Evolutionary conservation across 306 rosid species (phyloP).

Genomic region (Styphnolobium japonicum): DNA sequence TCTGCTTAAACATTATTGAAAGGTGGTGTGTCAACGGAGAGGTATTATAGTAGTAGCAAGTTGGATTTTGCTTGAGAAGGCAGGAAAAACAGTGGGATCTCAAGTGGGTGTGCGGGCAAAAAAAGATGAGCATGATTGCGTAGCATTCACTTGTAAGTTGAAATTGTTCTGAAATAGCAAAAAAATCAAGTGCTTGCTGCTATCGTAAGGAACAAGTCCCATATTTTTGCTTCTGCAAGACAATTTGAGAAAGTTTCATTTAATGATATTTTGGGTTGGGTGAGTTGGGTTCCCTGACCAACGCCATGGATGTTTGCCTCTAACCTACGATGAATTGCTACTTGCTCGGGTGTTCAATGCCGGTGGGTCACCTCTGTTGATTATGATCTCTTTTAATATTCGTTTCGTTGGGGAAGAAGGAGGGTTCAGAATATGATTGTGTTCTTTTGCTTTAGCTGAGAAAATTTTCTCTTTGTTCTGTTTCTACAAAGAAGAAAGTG

Average conservation of each 20-base stretch:
- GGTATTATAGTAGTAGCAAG: background rate
- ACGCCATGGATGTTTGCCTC: slow-evolving; percentile 30
- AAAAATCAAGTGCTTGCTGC: slow-evolving; percentile 36
- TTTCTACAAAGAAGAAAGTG: background rate
- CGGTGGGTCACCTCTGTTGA: background rate
- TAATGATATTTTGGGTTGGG: slow-evolving; percentile 23
- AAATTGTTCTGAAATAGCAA: slow-evolving; percentile 20
- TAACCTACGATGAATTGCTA: slow-evolving; percentile 17
- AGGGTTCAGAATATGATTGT: background rate
- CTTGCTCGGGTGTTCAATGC: slow-evolving; percentile 2
- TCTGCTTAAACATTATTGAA: slow-evolving; percentile 23
- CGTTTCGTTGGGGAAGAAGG: background rate
- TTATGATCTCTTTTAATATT: background rate
- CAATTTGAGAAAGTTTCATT: slow-evolving; percentile 13
- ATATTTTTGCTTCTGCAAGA: background rate
- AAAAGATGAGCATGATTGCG: slow-evolving; percentile 35
- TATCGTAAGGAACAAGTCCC: slow-evolving; percentile 41
- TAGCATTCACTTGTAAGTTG: slow-evolving; percentile 27
- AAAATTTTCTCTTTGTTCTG: background rate
- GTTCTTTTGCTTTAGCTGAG: background rate
- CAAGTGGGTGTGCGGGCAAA: slow-evolving; percentile 24
- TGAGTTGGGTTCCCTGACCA: background rate
- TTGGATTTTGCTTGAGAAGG: slow-evolving; percentile 65
- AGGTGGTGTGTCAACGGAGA: slow-evolving; percentile 30
- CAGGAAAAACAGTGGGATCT: slow-evolving; percentile 45